These are phyloP conservation scores for Populus hybrid DNA, from an alignment of 441 rosid genomes.

Conservation along the genomic window DNA sequence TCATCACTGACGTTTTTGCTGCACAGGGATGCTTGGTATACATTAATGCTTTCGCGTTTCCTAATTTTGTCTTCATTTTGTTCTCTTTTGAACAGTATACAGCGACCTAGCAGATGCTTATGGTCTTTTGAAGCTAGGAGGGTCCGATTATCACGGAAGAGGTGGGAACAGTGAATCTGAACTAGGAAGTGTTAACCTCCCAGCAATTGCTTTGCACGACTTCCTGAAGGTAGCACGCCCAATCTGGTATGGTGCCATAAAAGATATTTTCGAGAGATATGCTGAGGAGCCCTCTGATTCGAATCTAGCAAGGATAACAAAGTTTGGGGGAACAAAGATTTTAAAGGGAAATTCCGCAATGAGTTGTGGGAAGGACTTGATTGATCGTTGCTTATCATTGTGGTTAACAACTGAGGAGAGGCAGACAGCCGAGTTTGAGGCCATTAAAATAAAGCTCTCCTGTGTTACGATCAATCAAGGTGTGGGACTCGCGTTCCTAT, in stretches of 20 bases:
- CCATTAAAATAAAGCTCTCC: constrained; percentile 50
- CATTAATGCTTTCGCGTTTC: not conserved
- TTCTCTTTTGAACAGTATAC: constrained; percentile 47
- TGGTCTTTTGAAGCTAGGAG: constrained; percentile 84
- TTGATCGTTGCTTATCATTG: constrained; percentile 50
- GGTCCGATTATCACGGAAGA: constrained; percentile 88
- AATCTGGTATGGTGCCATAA: constrained; percentile 73
- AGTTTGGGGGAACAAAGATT: constrained; percentile 46
- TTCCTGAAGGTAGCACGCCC: constrained; percentile 80
- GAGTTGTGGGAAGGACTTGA: constrained; percentile 56
- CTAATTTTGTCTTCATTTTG: constrained; percentile 1
- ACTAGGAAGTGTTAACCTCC: constrained; percentile 80
- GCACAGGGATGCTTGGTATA: not conserved
- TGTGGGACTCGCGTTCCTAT: constrained; percentile 28
- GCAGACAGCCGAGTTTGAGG: constrained; percentile 62
- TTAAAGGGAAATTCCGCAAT: constrained; percentile 38
- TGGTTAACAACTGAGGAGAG: constrained; percentile 74
- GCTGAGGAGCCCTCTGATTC: constrained; percentile 64
- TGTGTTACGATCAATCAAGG: constrained; percentile 31
- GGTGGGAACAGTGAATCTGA: constrained; percentile 79
- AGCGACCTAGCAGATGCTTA: constrained; percentile 75
- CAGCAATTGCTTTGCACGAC: constrained; percentile 50
- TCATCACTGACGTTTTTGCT: not conserved
- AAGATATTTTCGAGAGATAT: constrained; percentile 43
- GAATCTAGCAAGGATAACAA: constrained; percentile 53